Percentiles rank a stretch among this genome's conserved stretches.
These are phyloP conservation scores for Aspergillus sp. DNA, from an alignment of 2,329 filamentous ascomycete species.

Conservation along the genomic window DNA sequence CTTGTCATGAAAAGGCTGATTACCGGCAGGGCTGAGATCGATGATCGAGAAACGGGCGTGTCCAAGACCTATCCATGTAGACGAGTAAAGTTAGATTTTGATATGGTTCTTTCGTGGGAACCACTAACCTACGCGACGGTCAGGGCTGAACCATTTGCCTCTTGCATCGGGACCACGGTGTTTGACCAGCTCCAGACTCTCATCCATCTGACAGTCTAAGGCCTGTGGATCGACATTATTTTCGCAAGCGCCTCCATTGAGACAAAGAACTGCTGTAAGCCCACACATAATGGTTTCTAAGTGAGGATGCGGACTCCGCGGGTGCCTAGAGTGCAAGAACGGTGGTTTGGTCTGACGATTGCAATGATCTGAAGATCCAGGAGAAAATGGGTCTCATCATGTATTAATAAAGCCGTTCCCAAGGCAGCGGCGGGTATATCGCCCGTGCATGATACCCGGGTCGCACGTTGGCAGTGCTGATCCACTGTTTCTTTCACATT, in stretches of 20 bases:
- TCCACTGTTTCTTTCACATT: background rate
- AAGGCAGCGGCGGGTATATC: background rate
- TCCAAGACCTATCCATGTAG: slow-evolving; percentile 43
- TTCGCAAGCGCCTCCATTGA: background rate
- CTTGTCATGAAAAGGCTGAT: slow-evolving; percentile 48
- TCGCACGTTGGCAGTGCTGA: background rate
- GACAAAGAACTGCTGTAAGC: slow-evolving; percentile 12
- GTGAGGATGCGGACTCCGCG: background rate
- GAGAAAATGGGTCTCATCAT: background rate
- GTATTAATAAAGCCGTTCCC: background rate
- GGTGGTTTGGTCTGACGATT: background rate
- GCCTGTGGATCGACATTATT: background rate
- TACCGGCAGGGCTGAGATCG: slow-evolving; percentile 49
- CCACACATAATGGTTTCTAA: slow-evolving; percentile 10
- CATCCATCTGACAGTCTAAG: slow-evolving; percentile 19
- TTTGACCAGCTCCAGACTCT: slow-evolving; percentile 40
- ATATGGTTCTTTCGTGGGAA: background rate
- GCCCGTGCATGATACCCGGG: background rate
- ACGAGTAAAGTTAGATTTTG: background rate
- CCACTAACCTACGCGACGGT: slow-evolving; percentile 41
- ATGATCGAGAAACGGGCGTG: slow-evolving; percentile 56
- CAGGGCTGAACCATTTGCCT: slow-evolving; percentile 49
- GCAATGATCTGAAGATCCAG: background rate
- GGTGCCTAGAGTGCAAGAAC: background rate
- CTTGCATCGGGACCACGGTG: slow-evolving; percentile 50